phyloP scores from a whole-genome alignment of 805 yeast species.

The Cyberlindnera americana region DNA sequence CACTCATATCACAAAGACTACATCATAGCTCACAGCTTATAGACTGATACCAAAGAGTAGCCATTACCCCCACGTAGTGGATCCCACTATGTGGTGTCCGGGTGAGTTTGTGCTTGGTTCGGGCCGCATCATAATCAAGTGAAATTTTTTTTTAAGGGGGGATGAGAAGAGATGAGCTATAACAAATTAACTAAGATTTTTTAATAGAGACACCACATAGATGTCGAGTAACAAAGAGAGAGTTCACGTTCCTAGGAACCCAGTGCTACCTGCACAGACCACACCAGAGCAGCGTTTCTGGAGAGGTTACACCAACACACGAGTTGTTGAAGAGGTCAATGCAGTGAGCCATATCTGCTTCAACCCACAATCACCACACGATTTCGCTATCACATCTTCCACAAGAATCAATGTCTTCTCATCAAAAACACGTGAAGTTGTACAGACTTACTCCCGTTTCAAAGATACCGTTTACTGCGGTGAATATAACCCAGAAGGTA shows the following conservation, averaged over 20 bases:
- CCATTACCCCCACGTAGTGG: too few species aligned
- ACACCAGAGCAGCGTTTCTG: conserved; percentile 94
- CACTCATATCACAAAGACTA: too few species aligned
- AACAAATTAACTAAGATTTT: background rate
- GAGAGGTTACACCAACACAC: conserved; percentile 83
- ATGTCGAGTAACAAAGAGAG: conserved; percentile 78
- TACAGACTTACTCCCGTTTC: conserved; percentile 80
- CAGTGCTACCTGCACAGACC: conserved; percentile 77
- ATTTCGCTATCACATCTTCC: conserved; percentile 89
- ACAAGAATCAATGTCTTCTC: conserved; percentile 91
- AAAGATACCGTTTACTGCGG: conserved; percentile 92
- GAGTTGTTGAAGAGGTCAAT: conserved; percentile 88
- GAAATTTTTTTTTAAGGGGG: conserved; percentile 8
- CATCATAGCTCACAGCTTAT: too few species aligned
- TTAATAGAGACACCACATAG: too few species aligned
- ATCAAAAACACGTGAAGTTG: conserved; percentile 89
- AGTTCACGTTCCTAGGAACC: conserved; percentile 60
- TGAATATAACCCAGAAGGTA: conserved; percentile 88
- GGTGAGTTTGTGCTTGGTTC: background rate
- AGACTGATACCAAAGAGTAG: too few species aligned
- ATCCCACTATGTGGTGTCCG: background rate
- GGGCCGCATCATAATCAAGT: conserved; percentile 8
- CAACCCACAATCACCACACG: conserved; percentile 82
- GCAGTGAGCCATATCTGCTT: conserved; percentile 86
- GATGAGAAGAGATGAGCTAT: conserved; percentile 3